These are phyloP conservation scores for Chaetomium sp. DNA, from an alignment of 2,329 filamentous ascomycete species.

Conservation along the genomic window DNA sequence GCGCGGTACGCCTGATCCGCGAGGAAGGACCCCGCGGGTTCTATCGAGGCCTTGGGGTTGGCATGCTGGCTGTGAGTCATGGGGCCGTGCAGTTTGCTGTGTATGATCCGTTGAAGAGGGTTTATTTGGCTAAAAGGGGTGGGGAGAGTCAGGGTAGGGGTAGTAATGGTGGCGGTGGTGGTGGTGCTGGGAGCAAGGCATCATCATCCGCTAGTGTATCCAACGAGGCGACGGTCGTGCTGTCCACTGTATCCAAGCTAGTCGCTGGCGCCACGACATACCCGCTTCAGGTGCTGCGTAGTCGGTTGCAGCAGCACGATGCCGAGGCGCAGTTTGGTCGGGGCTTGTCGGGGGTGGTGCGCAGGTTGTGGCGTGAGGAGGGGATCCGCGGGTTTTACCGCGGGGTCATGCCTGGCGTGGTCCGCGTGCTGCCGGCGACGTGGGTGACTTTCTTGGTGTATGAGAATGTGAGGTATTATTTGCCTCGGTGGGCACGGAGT, in stretches of 20 bases:
- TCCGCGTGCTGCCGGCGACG: conserved; percentile 86
- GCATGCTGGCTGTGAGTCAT: conserved; percentile 80
- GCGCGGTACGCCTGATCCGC: conserved; percentile 58
- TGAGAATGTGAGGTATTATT: conserved; percentile 78
- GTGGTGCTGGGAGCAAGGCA: not conserved
- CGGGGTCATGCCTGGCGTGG: conserved; percentile 79
- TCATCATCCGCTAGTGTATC: conserved; percentile 37
- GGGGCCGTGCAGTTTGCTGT: conserved; percentile 94
- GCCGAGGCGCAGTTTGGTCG: conserved; percentile 67
- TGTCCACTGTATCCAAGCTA: conserved; percentile 77
- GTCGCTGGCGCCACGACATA: conserved; percentile 88
- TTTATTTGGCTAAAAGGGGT: conserved; percentile 45
- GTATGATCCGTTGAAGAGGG: conserved; percentile 65
- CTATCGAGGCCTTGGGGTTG: conserved; percentile 79
- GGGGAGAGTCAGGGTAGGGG: conserved; percentile 9
- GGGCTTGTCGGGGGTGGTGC: conserved; percentile 62
- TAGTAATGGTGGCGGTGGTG: not conserved
- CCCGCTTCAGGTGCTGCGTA: conserved; percentile 88
- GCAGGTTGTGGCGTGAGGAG: conserved; percentile 71
- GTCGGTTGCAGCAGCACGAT: conserved; percentile 83
- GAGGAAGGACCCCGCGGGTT: conserved; percentile 74
- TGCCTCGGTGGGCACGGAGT: conserved; percentile 40
- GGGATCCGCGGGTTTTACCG: conserved; percentile 84
- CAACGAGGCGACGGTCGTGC: conserved; percentile 70
- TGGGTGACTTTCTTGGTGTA: conserved; percentile 97